Percentiles rank a stretch among this genome's conserved stretches.
Conservation (phyloP, 2,329 filamentous ascomycete genomes). For the Macrophomina tecta region DNA sequence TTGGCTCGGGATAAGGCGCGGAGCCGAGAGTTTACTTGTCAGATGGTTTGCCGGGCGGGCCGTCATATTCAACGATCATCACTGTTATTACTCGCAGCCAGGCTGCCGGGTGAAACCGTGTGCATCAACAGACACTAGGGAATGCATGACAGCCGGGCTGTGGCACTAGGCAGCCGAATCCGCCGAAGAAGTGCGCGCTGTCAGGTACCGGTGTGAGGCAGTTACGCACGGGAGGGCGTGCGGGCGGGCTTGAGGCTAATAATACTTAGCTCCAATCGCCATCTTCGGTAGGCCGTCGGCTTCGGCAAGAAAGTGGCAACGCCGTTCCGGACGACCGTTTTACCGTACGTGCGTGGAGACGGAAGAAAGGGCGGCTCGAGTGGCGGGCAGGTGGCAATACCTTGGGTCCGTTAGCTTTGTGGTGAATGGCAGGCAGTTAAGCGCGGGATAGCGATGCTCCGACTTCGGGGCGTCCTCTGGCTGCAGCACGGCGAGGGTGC, state of each 20-base stretch:
- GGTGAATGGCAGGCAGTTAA: background rate
- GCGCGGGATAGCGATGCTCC: background rate
- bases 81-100: background rate
- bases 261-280: conserved; percentile 1
- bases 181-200: background rate
- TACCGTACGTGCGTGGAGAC: background rate
- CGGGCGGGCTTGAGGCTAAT: conserved; percentile 3
- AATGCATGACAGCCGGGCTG: conserved; percentile 9
- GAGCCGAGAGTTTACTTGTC: conserved; percentile 1
- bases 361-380: conserved; percentile 4
- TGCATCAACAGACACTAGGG: conserved; percentile 11
- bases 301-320: background rate
- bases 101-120: conserved; percentile 17
- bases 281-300: conserved; percentile 12
- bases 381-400: conserved; percentile 7
- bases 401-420: background rate
- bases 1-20: background rate
- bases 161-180: background rate
- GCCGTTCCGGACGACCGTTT: conserved; percentile 17
- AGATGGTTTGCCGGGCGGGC: background rate
- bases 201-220: conserved; percentile 10
- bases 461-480: conserved; percentile 12
- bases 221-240: conserved; percentile 10
- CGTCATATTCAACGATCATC: background rate
- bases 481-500: conserved; percentile 5